These are phyloP conservation scores for Phycomyces blakesleeanus DNA, from an alignment of 192 early-diverging fungal species.

Conservation along the genomic window DNA sequence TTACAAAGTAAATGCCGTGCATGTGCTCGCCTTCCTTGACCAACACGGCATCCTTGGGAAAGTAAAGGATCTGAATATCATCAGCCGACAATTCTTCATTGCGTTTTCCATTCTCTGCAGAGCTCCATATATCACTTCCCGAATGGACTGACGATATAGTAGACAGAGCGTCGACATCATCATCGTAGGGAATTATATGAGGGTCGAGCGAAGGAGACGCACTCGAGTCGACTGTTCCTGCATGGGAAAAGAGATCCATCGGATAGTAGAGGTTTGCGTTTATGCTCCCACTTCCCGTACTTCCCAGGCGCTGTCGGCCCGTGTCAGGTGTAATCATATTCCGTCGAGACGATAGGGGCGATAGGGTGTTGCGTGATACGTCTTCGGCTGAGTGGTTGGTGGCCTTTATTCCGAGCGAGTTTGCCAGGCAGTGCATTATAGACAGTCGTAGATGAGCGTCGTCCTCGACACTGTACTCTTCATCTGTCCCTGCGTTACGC, in stretches of 20 bases:
- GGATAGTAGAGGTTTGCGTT: constrained; percentile 5
- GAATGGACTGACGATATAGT: constrained; percentile 12
- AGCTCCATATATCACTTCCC: constrained; percentile 12
- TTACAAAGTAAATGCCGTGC: constrained; percentile 85
- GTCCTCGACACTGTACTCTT: constrained; percentile 51
- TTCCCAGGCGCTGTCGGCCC: background rate
- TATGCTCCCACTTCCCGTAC: background rate
- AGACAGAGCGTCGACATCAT: constrained; percentile 16
- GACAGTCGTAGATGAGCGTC: constrained; percentile 55
- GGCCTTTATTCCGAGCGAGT: constrained; percentile 44
- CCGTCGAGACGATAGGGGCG: constrained; percentile 55
- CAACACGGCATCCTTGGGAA: constrained; percentile 67
- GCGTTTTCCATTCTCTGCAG: constrained; percentile 33
- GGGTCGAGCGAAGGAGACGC: constrained; percentile 9
- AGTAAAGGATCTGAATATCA: constrained; percentile 72
- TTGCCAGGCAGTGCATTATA: constrained; percentile 59
- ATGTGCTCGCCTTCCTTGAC: constrained; percentile 82
- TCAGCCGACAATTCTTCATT: constrained; percentile 29
- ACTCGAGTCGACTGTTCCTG: constrained; percentile 13
- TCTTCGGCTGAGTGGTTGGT: constrained; percentile 12
- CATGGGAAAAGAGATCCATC: constrained; percentile 33
- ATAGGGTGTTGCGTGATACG: constrained; percentile 40
- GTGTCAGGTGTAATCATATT: constrained; percentile 25
- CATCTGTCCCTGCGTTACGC: background rate
- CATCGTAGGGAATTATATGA: constrained; percentile 9